Evolutionary conservation across 1,139 yeast genomes (phyloP), one percentile per base, ranked within the genome.

Genomic region (Magnusiomyces fungicola): DNA sequence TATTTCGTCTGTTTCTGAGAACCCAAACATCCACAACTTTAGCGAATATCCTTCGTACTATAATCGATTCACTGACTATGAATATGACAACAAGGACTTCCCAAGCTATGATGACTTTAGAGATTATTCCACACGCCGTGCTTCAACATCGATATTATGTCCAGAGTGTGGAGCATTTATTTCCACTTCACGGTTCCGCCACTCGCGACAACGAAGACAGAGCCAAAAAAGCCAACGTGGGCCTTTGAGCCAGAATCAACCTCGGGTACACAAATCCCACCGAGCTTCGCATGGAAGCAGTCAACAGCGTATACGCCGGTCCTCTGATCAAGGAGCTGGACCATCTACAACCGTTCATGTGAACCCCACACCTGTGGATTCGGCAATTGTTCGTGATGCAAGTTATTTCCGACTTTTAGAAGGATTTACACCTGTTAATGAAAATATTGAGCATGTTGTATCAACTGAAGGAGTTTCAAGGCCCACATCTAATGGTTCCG

Each of bases 351-450:
- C 10, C 10, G 10, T 12, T 7, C 30, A 27, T 7, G 10, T 7
- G 12, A 27, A 27, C 7, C 30, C 7, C 10, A 12, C 7, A 7
- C 30, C 30, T 7, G 12, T 27, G 7, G 16, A 32, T 5, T 5
- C 38, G 1, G 46, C 21, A 29, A 32, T 43, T 12, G 43, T 38
- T n/a, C 42, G 60, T 34, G 64, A 61, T 41, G 54, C 55, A 6
- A 54, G 60, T 34, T 66, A 66, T 50, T 66, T 66, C 52, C 58
- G 59, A 48, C 57, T 63, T 16, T 54, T 60, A n/a, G 60, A 55
- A 37, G 45, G 42, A 14, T 27, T 42, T 36, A 25, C 44, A 6
- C 36, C 44, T 16, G 16, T 41, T 29, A 14, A 37, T 22, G 36
- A 32, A 14, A n/a, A n/a, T n/a, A n/a, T n/a, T n/a, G n/a, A n/a